Percentiles rank a stretch among this genome's conserved stretches.
These are phyloP conservation scores for Pilasporangium apinafurcum DNA, from an alignment of 352 stramenopile species.

Conservation along the genomic window DNA sequence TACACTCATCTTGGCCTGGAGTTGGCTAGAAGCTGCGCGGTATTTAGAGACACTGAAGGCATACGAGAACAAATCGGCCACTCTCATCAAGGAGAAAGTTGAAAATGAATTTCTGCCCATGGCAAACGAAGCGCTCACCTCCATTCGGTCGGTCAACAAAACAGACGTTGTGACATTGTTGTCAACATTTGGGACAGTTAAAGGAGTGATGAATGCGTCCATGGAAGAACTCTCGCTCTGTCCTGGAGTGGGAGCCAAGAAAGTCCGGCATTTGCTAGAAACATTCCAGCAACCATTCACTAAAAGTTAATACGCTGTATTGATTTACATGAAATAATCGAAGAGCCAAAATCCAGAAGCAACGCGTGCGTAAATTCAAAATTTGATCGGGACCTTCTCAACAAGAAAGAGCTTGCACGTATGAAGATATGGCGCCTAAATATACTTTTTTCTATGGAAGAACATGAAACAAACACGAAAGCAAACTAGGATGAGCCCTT, in stretches of 20 bases:
- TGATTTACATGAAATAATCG: too few species aligned
- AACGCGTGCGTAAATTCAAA: too few species aligned
- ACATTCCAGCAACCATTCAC: constrained; percentile 93
- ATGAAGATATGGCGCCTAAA: too few species aligned
- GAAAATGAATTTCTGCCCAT: constrained; percentile 88
- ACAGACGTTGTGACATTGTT: constrained; percentile 92
- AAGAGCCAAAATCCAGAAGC: too few species aligned
- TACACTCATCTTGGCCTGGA: constrained; percentile 93
- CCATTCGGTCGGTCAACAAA: constrained; percentile 92
- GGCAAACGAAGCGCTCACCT: constrained; percentile 88
- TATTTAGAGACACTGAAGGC: constrained; percentile 97
- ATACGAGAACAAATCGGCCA: constrained; percentile 94
- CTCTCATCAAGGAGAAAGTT: constrained; percentile 92
- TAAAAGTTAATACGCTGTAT: constrained; percentile 42
- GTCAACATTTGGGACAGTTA: constrained; percentile 88
- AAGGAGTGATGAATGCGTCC: constrained; percentile 84
- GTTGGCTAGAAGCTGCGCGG: constrained; percentile 88
- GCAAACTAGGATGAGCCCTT: not conserved
- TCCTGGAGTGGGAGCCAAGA: constrained; percentile 92
- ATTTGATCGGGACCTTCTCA: too few species aligned
- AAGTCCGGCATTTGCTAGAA: constrained; percentile 90
- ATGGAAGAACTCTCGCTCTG: constrained; percentile 93
- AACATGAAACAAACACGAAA: constrained; percentile 2
- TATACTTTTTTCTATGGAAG: constrained; percentile 15
- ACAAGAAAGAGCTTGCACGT: too few species aligned